These are phyloP conservation scores for Suillus subaureus DNA, from an alignment of 768 basidiomycete genomes.

Conservation along the genomic window DNA sequence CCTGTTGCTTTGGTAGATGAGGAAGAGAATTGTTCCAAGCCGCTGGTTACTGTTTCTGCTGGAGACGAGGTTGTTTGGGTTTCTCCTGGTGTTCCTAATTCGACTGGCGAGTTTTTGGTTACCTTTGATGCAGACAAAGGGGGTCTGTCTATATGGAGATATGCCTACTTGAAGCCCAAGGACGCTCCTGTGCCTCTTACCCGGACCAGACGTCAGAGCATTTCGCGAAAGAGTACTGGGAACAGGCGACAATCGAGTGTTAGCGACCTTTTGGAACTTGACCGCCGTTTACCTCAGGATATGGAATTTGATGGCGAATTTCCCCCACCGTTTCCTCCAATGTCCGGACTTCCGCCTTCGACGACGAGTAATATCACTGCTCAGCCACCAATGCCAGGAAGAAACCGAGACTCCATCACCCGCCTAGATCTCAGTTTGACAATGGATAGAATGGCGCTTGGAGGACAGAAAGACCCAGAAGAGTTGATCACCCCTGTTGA, in stretches of 20 bases:
- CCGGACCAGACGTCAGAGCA: constrained; percentile 24
- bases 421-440: constrained; percentile 61
- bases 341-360: constrained; percentile 50
- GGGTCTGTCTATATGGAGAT: constrained; percentile 70
- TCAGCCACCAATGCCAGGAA: constrained; percentile 52
- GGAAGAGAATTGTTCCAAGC: constrained; percentile 51
- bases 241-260: constrained; percentile 43
- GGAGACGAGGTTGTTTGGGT: constrained; percentile 69
- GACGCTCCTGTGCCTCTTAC: constrained; percentile 48
- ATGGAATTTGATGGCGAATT: constrained; percentile 37
- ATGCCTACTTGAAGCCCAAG: constrained; percentile 64
- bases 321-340: constrained; percentile 26
- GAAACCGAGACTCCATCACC: constrained; percentile 44
- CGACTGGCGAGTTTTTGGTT: constrained; percentile 52
- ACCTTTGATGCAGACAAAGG: constrained; percentile 58
- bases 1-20: constrained; percentile 52
- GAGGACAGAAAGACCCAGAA: constrained; percentile 50
- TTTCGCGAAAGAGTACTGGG: constrained; percentile 42
- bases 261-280: constrained; percentile 33
- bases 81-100: constrained; percentile 43
- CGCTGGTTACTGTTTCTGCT: constrained; percentile 57
- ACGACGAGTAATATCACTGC: constrained; percentile 57
- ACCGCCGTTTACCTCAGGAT: constrained; percentile 41
- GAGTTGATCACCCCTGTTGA: constrained; percentile 44
- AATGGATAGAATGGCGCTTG: constrained; percentile 70